phyloP scores from a whole-genome alignment of 345 rosid genomes.

The Erysimum cheiranthoides region DNA sequence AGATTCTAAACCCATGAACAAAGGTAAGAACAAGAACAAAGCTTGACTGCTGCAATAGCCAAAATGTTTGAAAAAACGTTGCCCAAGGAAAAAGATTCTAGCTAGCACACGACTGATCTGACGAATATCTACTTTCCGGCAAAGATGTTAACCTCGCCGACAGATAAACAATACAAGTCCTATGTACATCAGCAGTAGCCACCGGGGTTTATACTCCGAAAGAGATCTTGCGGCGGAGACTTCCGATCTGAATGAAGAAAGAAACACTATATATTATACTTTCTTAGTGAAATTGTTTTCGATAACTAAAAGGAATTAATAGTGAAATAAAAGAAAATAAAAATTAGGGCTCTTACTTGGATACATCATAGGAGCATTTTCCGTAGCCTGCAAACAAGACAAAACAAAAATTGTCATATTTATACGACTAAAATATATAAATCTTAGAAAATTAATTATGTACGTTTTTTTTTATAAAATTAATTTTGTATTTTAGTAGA shows the following conservation, averaged over 20 bases:
- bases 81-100: slow-evolving; percentile 23
- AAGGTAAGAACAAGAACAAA: slow-evolving; percentile 38
- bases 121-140: background rate
- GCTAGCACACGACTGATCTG: slow-evolving; percentile 16
- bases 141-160: slow-evolving; percentile 50
- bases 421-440: background rate
- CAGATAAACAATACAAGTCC: slow-evolving; percentile 57
- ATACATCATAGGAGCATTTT: slow-evolving; percentile 52
- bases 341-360: slow-evolving; percentile 52
- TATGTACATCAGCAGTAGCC: slow-evolving; percentile 46
- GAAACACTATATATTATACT: background rate
- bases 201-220: slow-evolving; percentile 35
- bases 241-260: slow-evolving; percentile 48
- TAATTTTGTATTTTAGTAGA: too few species aligned
- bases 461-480: too few species aligned
- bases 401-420: background rate
- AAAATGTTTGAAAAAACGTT: slow-evolving; percentile 37
- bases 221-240: slow-evolving; percentile 51
- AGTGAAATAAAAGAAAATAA: background rate
- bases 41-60: slow-evolving; percentile 27
- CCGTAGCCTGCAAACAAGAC: slow-evolving; percentile 55
- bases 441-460: background rate
- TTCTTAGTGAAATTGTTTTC: background rate
- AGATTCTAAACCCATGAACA: slow-evolving; percentile 42
- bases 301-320: background rate